Base-by-base conservation (phyloP, 345 rosid species). In the Carallia brachiata region DNA sequence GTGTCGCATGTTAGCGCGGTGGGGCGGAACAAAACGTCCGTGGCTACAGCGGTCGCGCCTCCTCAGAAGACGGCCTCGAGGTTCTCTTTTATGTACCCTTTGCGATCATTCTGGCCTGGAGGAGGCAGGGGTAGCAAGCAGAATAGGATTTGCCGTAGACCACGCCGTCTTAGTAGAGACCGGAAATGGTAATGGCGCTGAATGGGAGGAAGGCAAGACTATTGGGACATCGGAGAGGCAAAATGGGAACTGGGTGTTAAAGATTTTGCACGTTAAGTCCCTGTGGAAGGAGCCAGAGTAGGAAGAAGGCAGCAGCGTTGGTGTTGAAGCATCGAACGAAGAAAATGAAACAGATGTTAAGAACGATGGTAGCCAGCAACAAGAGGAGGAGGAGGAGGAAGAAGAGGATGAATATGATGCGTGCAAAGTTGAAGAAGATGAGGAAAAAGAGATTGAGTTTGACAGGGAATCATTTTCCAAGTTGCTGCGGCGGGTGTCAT, bases 181-280 rank as follows among this genome's bases (percentile, higher is more conserved):
- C n/a, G 71, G 70, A 27, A 72, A 60, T 18, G 73, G 69, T 2
- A 44, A 27, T 6, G 71, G 65, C 16, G 70, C 62, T 16, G 86
- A 67, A 57, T 81, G 61, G 15, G 73, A 53, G 63, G 73, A 58
- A 57, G 23, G 73, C 48, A 8, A 72, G 70, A 50, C 65, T 52
- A 66, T 30, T 68, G 53, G 53, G 61, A 19, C 74, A 28, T 39
- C 73, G 55, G 88, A 74, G 53, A 84, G 76, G 50, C 69, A 75
- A 47, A 80, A 82, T 23, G 89, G 75, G 75, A 94, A 83, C 71
- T 94, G 97, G 97, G 89, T 91, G 27, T 58, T 88, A 81, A 94
- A 86, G 93, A 90, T 91, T 84, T 78, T 91, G 84, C 92, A 87
- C 31, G 87, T 88, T n/a, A 81, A 83, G 56, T 86, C 95, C 1